Evolutionary conservation across 2,329 filamentous ascomycete species (phyloP).

Genomic region (Monosporascus sp.): DNA sequence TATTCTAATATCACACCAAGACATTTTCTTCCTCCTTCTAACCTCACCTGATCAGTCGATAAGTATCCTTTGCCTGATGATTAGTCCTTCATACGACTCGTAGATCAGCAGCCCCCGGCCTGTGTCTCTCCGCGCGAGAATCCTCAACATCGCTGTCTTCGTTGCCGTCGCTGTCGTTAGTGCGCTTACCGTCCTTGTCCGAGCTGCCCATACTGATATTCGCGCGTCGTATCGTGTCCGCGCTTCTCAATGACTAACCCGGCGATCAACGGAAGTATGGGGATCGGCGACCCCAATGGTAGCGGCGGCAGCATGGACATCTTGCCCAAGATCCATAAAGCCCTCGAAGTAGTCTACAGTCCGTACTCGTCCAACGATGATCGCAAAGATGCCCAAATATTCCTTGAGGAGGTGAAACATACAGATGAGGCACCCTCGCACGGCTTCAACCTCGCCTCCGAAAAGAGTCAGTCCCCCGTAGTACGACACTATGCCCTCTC

Average conservation of each 20-base stretch:
- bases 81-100: not conserved
- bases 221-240: too few species aligned
- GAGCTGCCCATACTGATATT: not conserved
- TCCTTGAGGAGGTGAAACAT: slow-evolving; percentile 80
- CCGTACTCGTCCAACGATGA: slow-evolving; percentile 74
- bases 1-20: too few species aligned
- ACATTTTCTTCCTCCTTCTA: not conserved
- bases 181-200: not conserved
- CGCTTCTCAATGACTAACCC: slow-evolving; percentile 16
- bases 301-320: slow-evolving; percentile 37
- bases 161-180: not conserved
- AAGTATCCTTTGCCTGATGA: not conserved
- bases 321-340: slow-evolving; percentile 69
- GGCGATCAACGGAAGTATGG: slow-evolving; percentile 22
- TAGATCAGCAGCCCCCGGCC: not conserved
- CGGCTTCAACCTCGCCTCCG: slow-evolving; percentile 76
- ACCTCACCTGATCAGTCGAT: not conserved
- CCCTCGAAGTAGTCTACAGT: slow-evolving; percentile 82
- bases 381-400: slow-evolving; percentile 75
- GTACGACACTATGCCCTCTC: slow-evolving; percentile 93
- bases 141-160: not conserved
- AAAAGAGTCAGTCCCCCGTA: slow-evolving; percentile 68
- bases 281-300: slow-evolving; percentile 27
- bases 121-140: not conserved
- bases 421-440: slow-evolving; percentile 74